Evolutionary conservation across 768 basidiomycete species (phyloP).

Genomic region (Trametes punicea): DNA sequence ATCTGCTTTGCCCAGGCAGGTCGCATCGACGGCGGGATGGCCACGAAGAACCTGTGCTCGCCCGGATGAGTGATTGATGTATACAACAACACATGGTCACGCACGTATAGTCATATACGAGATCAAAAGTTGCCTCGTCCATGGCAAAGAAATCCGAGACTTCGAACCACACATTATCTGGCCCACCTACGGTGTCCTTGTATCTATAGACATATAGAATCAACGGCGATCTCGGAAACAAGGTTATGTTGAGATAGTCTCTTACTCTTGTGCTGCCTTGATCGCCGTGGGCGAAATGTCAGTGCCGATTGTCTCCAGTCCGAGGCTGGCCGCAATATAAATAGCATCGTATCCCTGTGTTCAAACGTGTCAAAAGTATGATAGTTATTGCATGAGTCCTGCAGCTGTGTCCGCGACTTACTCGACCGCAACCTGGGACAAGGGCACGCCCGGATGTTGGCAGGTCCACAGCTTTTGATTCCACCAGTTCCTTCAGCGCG

Average conservation of each 20-base stretch:
- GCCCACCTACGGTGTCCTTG: background rate
- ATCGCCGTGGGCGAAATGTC: constrained; percentile 60
- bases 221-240: background rate
- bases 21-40: constrained; percentile 55
- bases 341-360: constrained; percentile 59
- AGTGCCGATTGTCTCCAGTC: constrained; percentile 47
- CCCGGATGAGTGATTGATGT: too few species aligned
- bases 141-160: constrained; percentile 51
- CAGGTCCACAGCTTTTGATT: constrained; percentile 41
- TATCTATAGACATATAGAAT: background rate
- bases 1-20: constrained; percentile 58
- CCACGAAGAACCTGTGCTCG: constrained; percentile 60
- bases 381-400: background rate
- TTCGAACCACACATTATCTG: constrained; percentile 36
- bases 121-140: constrained; percentile 40
- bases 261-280: constrained; percentile 24
- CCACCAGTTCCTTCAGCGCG: constrained; percentile 49
- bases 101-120: constrained; percentile 67
- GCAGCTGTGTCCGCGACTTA: constrained; percentile 10
- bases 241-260: background rate
- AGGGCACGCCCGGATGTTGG: constrained; percentile 44
- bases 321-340: constrained; percentile 48
- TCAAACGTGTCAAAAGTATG: background rate
- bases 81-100: background rate
- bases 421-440: constrained; percentile 58